These are phyloP conservation scores for Fusarium ambrosium DNA, from an alignment of 2,329 filamentous ascomycete species.

Conservation along the genomic window DNA sequence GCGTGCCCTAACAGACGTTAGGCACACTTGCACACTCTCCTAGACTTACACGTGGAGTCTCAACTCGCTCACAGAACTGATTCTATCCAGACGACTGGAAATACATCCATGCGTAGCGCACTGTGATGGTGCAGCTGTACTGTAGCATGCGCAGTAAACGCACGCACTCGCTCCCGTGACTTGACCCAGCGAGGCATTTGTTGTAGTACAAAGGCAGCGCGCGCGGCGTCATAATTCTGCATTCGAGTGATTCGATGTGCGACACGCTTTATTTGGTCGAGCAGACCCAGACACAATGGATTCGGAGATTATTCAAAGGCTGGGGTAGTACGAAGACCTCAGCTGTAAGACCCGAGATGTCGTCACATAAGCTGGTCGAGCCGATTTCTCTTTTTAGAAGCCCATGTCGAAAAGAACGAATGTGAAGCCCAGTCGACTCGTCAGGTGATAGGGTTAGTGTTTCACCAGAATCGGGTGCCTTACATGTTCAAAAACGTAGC, in stretches of 20 bases:
- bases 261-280: conserved; percentile 7
- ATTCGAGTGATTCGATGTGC: conserved; percentile 17
- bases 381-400: conserved; percentile 23
- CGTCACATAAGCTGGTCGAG: conserved; percentile 17
- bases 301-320: conserved; percentile 39
- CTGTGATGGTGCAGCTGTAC: background rate
- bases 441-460: conserved; percentile 29
- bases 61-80: conserved; percentile 30
- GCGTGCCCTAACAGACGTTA: conserved; percentile 31
- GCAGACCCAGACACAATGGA: conserved; percentile 9
- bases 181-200: conserved; percentile 4
- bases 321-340: conserved; percentile 28
- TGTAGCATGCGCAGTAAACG: conserved; percentile 12
- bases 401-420: conserved; percentile 21
- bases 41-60: conserved; percentile 34
- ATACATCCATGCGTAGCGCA: conserved; percentile 11
- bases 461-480: conserved; percentile 41
- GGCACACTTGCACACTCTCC: conserved; percentile 36
- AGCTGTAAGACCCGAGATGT: conserved; percentile 31
- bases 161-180: conserved; percentile 16
- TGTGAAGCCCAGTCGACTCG: conserved; percentile 23
- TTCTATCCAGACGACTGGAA: conserved; percentile 19
- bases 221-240: conserved; percentile 3
- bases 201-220: conserved; percentile 6
- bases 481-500: conserved; percentile 27